phyloP scores from a whole-genome alignment of 352 stramenopile genomes.

The Globisporangium radiosum region DNA sequence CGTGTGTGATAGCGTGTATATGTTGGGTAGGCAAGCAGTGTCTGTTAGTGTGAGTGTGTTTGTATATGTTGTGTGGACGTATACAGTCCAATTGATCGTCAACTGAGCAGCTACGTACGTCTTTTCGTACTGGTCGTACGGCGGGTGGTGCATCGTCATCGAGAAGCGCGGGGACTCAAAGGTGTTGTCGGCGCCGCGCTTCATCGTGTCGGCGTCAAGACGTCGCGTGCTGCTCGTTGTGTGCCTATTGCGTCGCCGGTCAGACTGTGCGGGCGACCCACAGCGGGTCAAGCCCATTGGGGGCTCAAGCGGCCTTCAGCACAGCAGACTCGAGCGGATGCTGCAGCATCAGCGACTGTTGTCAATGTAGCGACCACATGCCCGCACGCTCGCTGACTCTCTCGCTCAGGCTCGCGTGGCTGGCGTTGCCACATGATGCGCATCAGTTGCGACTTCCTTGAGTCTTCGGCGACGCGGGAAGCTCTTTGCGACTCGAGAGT shows the following conservation, averaged over 20 bases:
- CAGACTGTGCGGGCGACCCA: not conserved
- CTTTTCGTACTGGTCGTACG: slow-evolving; percentile 10
- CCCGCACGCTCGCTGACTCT: too few species aligned
- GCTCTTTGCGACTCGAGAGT: too few species aligned
- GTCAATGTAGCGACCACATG: too few species aligned
- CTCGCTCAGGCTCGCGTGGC: too few species aligned
- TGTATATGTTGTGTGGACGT: not conserved
- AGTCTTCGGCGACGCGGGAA: too few species aligned
- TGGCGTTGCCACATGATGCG: too few species aligned
- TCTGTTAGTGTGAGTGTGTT: not conserved
- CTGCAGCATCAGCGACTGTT: not conserved
- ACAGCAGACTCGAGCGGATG: too few species aligned
- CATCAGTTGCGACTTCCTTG: too few species aligned
- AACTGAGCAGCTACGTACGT: slow-evolving; percentile 8
- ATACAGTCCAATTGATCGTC: not conserved
- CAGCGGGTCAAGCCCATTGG: not conserved
- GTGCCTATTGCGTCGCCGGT: not conserved
- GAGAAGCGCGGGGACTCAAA: slow-evolving; percentile 13
- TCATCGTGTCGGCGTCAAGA: not conserved
- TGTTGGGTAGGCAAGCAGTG: slow-evolving; percentile 2
- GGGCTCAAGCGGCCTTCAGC: too few species aligned
- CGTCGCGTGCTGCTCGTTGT: too few species aligned
- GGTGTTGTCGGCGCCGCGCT: not conserved
- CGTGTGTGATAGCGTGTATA: not conserved
- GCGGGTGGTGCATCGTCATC: slow-evolving; percentile 10